phyloP scores from a whole-genome alignment of 805 yeast species.

The Limtongia smithiae region DNA sequence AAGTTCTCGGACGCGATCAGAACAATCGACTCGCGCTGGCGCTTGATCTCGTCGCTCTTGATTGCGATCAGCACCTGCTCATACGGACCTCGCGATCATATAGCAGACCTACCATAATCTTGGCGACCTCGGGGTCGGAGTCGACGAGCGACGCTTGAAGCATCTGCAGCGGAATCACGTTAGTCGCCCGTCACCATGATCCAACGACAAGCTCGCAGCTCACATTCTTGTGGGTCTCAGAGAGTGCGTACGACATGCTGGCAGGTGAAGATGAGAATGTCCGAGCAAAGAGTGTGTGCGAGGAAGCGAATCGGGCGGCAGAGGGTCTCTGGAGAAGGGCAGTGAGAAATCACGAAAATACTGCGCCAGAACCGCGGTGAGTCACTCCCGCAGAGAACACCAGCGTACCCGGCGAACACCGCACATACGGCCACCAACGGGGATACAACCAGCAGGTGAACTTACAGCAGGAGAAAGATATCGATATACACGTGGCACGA shows the following conservation, averaged over 20 bases:
- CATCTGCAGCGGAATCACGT: slow-evolving; percentile 22
- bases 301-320: not conserved
- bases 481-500: too few relatives aligned
- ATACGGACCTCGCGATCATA: not conserved
- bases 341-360: not conserved
- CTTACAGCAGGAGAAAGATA: not conserved
- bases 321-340: not conserved
- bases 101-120: slow-evolving; percentile 35
- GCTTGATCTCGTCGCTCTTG: slow-evolving; percentile 66
- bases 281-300: not conserved
- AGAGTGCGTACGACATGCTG: slow-evolving; percentile 27
- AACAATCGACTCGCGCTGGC: slow-evolving; percentile 92
- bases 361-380: not conserved
- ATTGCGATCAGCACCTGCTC: too few relatives aligned
- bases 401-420: too few relatives aligned
- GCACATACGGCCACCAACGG: too few relatives aligned
- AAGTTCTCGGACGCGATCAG: slow-evolving; percentile 96
- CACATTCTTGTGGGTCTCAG: slow-evolving; percentile 26
- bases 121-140: slow-evolving; percentile 43
- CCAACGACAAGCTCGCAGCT: not conserved
- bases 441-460: not conserved
- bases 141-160: slow-evolving; percentile 34
- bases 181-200: not conserved
- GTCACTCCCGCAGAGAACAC: not conserved
- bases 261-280: not conserved